Evolutionary conservation across 495 filamentous ascomycete genomes (phyloP), one percentile per base, ranked within the genome.

Genomic region (Penicillium ucsense): DNA sequence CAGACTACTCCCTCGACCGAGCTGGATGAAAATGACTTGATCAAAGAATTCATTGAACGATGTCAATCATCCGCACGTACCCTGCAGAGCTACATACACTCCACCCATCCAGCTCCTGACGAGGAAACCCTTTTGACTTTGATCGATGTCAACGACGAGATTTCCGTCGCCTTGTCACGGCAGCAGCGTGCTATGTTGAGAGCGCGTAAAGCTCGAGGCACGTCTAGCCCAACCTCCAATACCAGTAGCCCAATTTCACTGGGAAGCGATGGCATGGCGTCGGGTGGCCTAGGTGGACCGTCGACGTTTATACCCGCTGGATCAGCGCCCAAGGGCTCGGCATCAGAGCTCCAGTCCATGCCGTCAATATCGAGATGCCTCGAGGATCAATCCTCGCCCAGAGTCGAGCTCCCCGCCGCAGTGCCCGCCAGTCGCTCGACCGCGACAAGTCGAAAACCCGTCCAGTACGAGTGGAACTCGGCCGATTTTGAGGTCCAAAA

Each of bases 121-220:
- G 89, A 91, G 59, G 85, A 95, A 56, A 97, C 92, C 2, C 80
- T 99, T 64, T 79, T 89, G 50, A 90, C 82, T 12, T 67, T 99
- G 40, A 94, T 99, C 60, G 90, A 97, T 65, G 91, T 89, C 35
- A 95, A 94, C 59, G 94, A 97, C 56, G 82, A 88, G 58, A 72
- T 98, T 12, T 81, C 82, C 28, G 77, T 84, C 11, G 81, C 89
- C 0, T 66, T 89, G 6, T 89, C 79, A 45, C 81, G 86, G 45
- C 85, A 96, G 66, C 86, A 89, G 57, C 81, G 85, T 28, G 84
- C 88, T 10, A 68, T 95, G 49, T 75, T 95, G 10, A 75, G 82
- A 52, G 91, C 91, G 1, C 75, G 83, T 48, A 67, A 65, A 38
- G 51, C 56, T 8, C 49, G 55, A 8, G 62, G 60, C 3, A 56